Evolutionary conservation across 179 eudicot species (phyloP).

Genomic region (Pouteria campechiana): DNA sequence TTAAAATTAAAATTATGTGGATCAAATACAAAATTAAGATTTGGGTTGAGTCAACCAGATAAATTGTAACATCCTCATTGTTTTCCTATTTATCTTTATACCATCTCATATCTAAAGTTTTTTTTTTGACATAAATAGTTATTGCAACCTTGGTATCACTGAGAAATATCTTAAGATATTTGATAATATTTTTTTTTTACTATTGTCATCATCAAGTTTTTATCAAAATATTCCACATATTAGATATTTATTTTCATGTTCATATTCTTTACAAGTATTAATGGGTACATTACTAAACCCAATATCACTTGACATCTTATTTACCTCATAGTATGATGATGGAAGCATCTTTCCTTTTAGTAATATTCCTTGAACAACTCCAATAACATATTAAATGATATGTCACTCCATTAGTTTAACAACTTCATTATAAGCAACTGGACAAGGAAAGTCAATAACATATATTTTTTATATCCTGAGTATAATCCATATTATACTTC

Average conservation of each 20-base stretch:
- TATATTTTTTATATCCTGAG: conserved; percentile 1
- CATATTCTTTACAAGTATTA: conserved; percentile 8
- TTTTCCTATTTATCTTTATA: conserved; percentile 1
- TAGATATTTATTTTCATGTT: not conserved
- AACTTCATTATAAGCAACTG: conserved; percentile 9
- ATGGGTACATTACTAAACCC: conserved; percentile 8
- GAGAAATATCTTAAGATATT: conserved; percentile 11
- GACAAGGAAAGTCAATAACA: conserved; percentile 8
- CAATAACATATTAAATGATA: conserved; percentile 3
- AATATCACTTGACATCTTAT: conserved; percentile 2
- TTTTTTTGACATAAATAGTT: conserved; percentile 8
- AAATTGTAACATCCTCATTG: conserved; percentile 1
- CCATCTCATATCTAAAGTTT: conserved; percentile 9
- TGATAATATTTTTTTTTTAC: not conserved
- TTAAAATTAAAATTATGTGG: conserved; percentile 8
- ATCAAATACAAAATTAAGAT: not conserved
- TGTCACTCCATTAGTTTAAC: conserved; percentile 3
- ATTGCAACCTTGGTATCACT: conserved; percentile 5
- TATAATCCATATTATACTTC: not conserved
- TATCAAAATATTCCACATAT: not conserved
- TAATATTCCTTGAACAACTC: not conserved
- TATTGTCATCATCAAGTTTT: not conserved
- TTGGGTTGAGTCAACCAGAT: conserved; percentile 3
- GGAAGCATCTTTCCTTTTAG: not conserved
- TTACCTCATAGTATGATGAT: conserved; percentile 2